Percentiles rank a stretch among this genome's conserved stretches.
These are phyloP conservation scores for Zizania palustris DNA, from an alignment of 202 grass and related monocot genomes.

Conservation along the genomic window DNA sequence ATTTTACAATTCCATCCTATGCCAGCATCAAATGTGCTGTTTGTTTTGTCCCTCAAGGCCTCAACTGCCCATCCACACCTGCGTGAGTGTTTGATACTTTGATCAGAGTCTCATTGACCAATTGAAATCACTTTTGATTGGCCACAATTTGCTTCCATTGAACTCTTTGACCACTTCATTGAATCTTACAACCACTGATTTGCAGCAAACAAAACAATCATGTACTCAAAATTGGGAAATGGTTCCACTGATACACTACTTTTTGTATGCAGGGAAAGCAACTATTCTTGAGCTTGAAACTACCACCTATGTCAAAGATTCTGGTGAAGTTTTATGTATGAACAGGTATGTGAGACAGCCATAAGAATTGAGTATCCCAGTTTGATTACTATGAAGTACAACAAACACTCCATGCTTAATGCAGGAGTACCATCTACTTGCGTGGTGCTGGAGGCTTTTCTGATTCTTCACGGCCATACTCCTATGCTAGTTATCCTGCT, in stretches of 20 bases:
- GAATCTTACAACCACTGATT: neutral
- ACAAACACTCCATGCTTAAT: conserved; percentile 29
- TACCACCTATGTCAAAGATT: conserved; percentile 62
- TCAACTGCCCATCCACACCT: neutral
- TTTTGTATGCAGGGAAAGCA: conserved; percentile 76
- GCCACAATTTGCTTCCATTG: conserved; percentile 17
- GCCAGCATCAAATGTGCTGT: neutral
- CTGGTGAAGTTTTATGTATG: conserved; percentile 89
- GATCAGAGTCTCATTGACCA: neutral
- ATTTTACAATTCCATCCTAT: neutral
- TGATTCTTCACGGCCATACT: conserved; percentile 61
- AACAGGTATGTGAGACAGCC: conserved; percentile 63
- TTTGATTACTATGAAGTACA: neutral
- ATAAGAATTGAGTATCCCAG: conserved; percentile 15
- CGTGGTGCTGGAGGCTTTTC: conserved; percentile 95
- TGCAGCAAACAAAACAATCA: conserved; percentile 4
- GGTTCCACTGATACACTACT: conserved; percentile 12
- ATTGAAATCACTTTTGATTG: neutral
- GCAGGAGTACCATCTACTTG: conserved; percentile 82
- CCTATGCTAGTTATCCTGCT: conserved; percentile 71
- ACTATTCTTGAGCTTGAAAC: conserved; percentile 82
- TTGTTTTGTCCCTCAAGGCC: neutral
- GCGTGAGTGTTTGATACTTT: conserved; percentile 15
- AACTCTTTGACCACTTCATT: neutral
- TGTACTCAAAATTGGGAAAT: conserved; percentile 27